These are phyloP conservation scores for Cutaneotrichosporon dermatis DNA, from an alignment of 1,284 basidiomycete species.

Conservation along the genomic window DNA sequence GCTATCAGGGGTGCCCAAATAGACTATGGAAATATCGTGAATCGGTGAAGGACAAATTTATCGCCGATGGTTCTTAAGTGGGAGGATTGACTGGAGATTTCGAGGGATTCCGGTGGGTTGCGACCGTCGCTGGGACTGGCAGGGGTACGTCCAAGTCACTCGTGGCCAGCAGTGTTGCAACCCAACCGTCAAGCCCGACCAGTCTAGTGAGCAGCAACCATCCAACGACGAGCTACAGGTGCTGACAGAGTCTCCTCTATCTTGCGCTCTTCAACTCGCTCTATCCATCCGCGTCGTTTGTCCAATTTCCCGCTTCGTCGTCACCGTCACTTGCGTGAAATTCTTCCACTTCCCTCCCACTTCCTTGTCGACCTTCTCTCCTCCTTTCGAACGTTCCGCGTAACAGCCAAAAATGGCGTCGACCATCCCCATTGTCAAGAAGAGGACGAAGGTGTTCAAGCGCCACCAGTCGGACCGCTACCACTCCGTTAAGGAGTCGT, in stretches of 20 bases:
- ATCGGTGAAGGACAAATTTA: too few relatives aligned
- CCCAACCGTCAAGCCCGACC: constrained; percentile 16
- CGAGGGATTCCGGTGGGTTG: too few relatives aligned
- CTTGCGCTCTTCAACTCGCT: not conserved
- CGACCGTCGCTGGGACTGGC: not conserved
- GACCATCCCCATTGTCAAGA: constrained; percentile 90
- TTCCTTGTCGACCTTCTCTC: not conserved
- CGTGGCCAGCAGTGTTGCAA: not conserved
- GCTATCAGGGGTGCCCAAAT: too few relatives aligned
- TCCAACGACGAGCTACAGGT: not conserved
- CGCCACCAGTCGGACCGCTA: constrained; percentile 98
- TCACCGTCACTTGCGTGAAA: not conserved
- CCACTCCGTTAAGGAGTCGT: constrained; percentile 89
- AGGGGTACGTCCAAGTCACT: too few relatives aligned
- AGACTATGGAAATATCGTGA: too few relatives aligned
- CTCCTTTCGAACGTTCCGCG: not conserved
- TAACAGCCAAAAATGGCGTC: constrained; percentile 60
- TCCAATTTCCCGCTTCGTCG: not conserved
- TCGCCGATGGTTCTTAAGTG: too few relatives aligned
- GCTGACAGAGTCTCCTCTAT: constrained; percentile 9
- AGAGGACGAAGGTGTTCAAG: constrained; percentile 94
- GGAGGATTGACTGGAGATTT: too few relatives aligned
- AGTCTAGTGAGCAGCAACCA: constrained; percentile 13
- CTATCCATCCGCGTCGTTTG: not conserved
- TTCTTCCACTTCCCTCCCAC: not conserved